Percentiles rank a stretch among this genome's conserved stretches.
These are phyloP conservation scores for Fagus crenata DNA, from an alignment of 306 rosid genomes.

Conservation along the genomic window DNA sequence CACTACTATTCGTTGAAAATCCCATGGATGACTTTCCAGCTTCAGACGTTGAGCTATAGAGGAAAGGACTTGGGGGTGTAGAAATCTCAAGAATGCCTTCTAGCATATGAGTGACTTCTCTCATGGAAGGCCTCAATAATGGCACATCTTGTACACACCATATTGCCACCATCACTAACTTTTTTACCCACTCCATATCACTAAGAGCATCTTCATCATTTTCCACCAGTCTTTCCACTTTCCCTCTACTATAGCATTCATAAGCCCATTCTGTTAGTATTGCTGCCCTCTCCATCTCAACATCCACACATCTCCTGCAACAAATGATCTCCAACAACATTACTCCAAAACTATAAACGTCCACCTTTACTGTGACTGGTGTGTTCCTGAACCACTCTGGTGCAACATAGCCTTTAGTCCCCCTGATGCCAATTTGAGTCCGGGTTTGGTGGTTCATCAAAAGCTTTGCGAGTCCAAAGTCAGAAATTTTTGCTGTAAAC, in stretches of 20 bases:
- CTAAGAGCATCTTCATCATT: background rate
- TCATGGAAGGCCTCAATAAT: conserved; percentile 1
- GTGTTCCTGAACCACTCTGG: conserved; percentile 2
- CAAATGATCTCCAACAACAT: conserved; percentile 7
- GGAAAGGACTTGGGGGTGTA: conserved; percentile 11
- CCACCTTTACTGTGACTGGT: background rate
- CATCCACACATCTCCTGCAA: background rate
- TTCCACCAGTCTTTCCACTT: background rate
- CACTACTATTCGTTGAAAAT: background rate
- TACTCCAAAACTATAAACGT: conserved; percentile 2
- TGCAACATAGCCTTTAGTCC: conserved; percentile 12
- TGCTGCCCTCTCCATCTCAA: conserved; percentile 4
- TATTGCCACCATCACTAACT: conserved; percentile 6
- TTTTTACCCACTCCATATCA: background rate
- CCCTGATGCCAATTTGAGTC: background rate
- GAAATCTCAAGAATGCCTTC: conserved; percentile 2
- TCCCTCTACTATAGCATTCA: background rate
- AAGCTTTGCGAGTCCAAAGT: conserved; percentile 4
- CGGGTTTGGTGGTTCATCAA: background rate
- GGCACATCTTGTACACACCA: conserved; percentile 13
- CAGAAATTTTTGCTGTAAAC: conserved; percentile 1
- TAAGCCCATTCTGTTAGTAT: conserved; percentile 4
- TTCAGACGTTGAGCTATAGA: background rate
- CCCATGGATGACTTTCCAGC: too few species aligned
- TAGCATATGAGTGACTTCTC: conserved; percentile 4